A percentile compares a stretch with the other conserved stretches of the same genome.
phyloP scores from a whole-genome alignment of 1,284 basidiomycete species.

The Melampsora americana region DNA sequence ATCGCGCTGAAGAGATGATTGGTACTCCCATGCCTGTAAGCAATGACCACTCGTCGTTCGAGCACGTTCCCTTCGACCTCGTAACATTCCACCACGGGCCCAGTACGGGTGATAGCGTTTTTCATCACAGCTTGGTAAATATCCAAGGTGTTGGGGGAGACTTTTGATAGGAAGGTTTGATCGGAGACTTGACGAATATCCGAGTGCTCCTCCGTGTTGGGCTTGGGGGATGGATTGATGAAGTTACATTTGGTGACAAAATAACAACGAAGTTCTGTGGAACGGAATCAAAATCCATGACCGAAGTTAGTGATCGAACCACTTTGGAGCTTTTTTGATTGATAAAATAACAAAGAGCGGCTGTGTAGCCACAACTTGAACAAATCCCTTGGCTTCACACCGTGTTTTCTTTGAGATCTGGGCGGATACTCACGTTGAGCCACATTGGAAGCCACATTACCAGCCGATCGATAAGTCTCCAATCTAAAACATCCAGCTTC shows the following conservation, averaged over 20 bases:
- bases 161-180: conserved; percentile 86
- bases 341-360: not conserved
- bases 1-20: conserved; percentile 80
- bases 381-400: no score
- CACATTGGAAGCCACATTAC: conserved; percentile 79
- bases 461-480: conserved; percentile 92
- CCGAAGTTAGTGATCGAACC: not conserved
- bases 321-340: not conserved
- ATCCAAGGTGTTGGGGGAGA: conserved; percentile 78
- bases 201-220: conserved; percentile 60
- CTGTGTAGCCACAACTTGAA: no score
- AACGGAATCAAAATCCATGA: not conserved
- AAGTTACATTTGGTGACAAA: conserved; percentile 90
- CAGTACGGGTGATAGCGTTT: conserved; percentile 62
- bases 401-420: not conserved
- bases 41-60: conserved; percentile 84
- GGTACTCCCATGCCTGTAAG: conserved; percentile 88
- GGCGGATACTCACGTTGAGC: conserved; percentile 60
- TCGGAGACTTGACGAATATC: conserved; percentile 89
- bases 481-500: conserved; percentile 80
- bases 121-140: conserved; percentile 90
- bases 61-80: conserved; percentile 83
- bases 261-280: conserved; percentile 84
- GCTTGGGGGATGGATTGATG: conserved; percentile 62
- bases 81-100: conserved; percentile 68